Percentiles rank a stretch among this genome's conserved stretches.
Evolutionary conservation across 495 filamentous ascomycete genomes (phyloP).

Genomic region (Neurospora discreta): DNA sequence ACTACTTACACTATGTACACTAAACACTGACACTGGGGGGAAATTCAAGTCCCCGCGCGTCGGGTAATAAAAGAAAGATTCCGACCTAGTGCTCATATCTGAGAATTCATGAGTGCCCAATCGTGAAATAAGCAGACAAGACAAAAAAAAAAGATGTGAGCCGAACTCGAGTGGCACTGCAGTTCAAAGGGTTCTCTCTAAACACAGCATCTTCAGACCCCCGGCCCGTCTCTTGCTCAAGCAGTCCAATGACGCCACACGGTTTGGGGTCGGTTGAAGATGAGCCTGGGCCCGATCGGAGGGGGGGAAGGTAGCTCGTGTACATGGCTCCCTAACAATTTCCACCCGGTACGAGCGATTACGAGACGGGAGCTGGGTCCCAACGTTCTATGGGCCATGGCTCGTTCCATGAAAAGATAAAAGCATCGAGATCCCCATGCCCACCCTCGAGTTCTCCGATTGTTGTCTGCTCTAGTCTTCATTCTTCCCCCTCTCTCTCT

Average conservation of each 20-base stretch:
- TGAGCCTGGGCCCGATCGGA: neutral
- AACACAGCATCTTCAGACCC: neutral
- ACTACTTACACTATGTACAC: neutral
- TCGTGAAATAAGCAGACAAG: neutral
- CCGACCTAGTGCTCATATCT: neutral
- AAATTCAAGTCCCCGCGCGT: neutral
- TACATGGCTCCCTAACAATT: conserved; percentile 23
- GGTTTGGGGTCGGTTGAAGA: neutral
- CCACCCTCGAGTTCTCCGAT: neutral
- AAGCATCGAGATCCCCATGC: conserved; percentile 14
- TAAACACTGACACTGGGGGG: neutral
- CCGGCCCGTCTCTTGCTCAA: neutral
- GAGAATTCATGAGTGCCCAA: neutral
- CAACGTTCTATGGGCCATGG: neutral
- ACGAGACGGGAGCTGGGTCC: neutral
- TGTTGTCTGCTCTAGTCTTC: neutral
- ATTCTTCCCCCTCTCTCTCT: conserved; percentile 3
- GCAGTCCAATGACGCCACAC: neutral
- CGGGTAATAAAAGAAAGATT: neutral
- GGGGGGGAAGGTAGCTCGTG: neutral
- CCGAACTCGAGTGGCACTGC: neutral
- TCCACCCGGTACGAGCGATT: neutral
- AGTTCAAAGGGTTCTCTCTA: neutral
- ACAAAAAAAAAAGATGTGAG: too few species aligned
- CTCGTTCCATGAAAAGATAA: conserved; percentile 8